These are phyloP conservation scores for Penicillium robsamsonii DNA, from an alignment of 495 filamentous ascomycete genomes.

Conservation along the genomic window DNA sequence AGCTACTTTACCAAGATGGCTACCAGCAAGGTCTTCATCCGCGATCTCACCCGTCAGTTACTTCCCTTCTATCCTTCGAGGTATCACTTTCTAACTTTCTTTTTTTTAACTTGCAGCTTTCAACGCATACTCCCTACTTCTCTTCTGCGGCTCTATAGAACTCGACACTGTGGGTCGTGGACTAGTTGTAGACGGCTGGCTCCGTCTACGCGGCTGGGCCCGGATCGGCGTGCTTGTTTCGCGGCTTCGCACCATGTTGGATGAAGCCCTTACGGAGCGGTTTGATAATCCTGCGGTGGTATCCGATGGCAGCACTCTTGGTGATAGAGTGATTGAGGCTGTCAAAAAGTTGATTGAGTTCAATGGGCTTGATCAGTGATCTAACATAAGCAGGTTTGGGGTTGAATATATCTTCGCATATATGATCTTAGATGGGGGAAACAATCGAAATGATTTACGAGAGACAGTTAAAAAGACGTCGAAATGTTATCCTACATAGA, in stretches of 20 bases:
- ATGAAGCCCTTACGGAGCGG: constrained; percentile 72
- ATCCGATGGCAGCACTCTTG: constrained; percentile 24
- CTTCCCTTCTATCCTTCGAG: background rate
- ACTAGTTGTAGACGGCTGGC: constrained; percentile 89
- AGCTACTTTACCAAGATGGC: constrained; percentile 88
- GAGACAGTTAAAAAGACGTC: too few species aligned
- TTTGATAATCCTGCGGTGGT: constrained; percentile 68
- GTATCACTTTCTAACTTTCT: constrained; percentile 7
- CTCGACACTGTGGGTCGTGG: constrained; percentile 88
- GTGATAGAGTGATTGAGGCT: constrained; percentile 68
- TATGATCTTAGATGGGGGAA: background rate
- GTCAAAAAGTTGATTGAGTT: constrained; percentile 80
- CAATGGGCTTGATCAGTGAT: constrained; percentile 76
- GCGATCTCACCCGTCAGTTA: constrained; percentile 80
- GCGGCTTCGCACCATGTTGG: constrained; percentile 78
- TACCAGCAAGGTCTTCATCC: constrained; percentile 83
- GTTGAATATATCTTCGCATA: background rate
- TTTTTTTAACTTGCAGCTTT: constrained; percentile 58
- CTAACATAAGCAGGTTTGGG: background rate
- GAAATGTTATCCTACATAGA: too few species aligned
- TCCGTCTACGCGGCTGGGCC: constrained; percentile 88
- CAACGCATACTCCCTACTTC: constrained; percentile 82
- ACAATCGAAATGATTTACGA: constrained; percentile 3
- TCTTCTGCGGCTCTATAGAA: constrained; percentile 83
- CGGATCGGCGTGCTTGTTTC: constrained; percentile 88